Conservation (phyloP, 331 rosid species). For the Rosa hybrid region DNA sequence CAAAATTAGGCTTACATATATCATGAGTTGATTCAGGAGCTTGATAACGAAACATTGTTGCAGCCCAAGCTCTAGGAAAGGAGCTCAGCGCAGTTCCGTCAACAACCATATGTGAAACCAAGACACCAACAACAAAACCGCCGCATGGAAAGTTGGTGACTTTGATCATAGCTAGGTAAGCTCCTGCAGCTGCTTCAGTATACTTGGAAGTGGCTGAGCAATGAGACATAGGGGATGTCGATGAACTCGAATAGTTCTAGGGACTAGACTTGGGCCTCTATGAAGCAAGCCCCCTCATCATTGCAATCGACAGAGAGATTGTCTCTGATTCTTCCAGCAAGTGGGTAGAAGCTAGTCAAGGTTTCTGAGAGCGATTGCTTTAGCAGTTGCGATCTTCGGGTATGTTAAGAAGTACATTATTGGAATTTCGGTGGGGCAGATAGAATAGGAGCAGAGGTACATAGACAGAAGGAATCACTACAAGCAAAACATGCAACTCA, state of each 20-base stretch:
- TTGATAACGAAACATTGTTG: too few species aligned
- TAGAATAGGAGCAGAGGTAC: neutral
- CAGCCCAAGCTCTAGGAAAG: slow-evolving; percentile 36
- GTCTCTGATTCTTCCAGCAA: slow-evolving; percentile 6
- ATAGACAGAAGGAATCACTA: neutral
- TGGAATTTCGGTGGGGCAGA: neutral
- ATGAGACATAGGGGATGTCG: neutral
- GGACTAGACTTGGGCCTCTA: neutral
- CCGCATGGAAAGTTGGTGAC: slow-evolving; percentile 42
- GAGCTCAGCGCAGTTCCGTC: slow-evolving; percentile 33
- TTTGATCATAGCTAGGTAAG: slow-evolving; percentile 5
- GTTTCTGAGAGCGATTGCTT: slow-evolving; percentile 11
- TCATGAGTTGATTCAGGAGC: neutral
- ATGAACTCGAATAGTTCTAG: slow-evolving; percentile 8
- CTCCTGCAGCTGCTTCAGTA: slow-evolving; percentile 4
- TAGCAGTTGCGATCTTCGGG: neutral
- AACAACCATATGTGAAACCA: slow-evolving; percentile 30
- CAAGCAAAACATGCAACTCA: too few species aligned
- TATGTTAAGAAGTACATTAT: neutral
- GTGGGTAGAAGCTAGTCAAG: slow-evolving; percentile 7
- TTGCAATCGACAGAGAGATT: neutral
- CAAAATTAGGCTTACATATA: neutral
- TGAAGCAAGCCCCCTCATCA: neutral
- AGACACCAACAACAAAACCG: slow-evolving; percentile 38
- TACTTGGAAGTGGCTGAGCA: slow-evolving; percentile 1